Percentiles rank a stretch among this genome's conserved stretches.
phyloP scores from a whole-genome alignment of 768 basidiomycete species.

The Auriscalpium orientale region DNA sequence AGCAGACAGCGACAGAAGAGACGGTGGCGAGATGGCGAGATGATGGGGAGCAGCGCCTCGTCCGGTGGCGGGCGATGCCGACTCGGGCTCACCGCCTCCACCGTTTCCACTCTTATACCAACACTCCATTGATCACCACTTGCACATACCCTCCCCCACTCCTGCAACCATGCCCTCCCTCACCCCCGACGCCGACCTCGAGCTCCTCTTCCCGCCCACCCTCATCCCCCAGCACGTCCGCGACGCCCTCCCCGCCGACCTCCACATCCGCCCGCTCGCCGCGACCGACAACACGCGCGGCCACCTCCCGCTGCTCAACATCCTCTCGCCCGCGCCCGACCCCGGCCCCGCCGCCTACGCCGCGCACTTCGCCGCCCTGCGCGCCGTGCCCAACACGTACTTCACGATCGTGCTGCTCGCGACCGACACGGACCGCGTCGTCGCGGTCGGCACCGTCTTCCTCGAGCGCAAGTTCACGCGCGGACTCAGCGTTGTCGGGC shows the following conservation, averaged over 20 bases:
- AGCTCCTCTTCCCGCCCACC: constrained; percentile 69
- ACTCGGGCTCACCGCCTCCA: neutral
- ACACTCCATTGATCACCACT: neutral
- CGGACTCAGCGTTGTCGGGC: constrained; percentile 78
- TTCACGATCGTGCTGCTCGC: constrained; percentile 81
- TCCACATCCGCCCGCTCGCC: constrained; percentile 84
- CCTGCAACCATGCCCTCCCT: constrained; percentile 22
- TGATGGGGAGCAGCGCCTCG: no score
- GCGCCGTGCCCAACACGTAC: constrained; percentile 55
- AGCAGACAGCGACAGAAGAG: no score
- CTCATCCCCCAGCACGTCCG: constrained; percentile 64
- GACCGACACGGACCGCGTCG: constrained; percentile 66
- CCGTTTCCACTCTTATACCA: neutral
- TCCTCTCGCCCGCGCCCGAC: constrained; percentile 64
- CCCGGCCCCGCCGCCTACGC: constrained; percentile 62
- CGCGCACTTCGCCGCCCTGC: constrained; percentile 57
- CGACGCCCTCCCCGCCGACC: constrained; percentile 49
- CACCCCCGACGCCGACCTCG: constrained; percentile 58
- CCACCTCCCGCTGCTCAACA: constrained; percentile 75
- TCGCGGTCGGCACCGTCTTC: constrained; percentile 77
- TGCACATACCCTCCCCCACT: neutral
- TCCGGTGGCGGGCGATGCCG: neutral
- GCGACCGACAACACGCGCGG: constrained; percentile 75
- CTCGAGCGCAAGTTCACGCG: constrained; percentile 94
- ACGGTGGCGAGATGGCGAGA: no score